Percentiles rank a stretch among this genome's conserved stretches.
Conservation (phyloP, 352 stramenopile species). For the Phytophthora pseudosyringae region DNA sequence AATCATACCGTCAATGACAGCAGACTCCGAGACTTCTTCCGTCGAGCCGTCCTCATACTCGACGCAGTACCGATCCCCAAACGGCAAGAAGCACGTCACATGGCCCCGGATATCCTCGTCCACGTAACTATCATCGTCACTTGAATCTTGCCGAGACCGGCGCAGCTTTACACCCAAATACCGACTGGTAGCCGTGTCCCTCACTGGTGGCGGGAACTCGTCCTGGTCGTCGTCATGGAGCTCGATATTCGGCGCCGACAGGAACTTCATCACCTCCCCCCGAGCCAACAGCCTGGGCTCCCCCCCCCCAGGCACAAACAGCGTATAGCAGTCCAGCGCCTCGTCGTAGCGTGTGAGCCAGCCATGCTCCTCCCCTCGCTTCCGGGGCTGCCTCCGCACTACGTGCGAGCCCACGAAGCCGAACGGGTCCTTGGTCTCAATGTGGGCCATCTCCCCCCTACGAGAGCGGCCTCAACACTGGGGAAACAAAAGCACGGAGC, state of each 20-base stretch:
- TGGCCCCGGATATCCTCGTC: slow-evolving; percentile 37
- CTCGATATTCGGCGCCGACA: slow-evolving; percentile 59
- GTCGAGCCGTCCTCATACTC: slow-evolving; percentile 56
- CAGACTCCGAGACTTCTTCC: slow-evolving; percentile 56
- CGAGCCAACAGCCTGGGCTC: slow-evolving; percentile 45
- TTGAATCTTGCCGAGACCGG: slow-evolving; percentile 17
- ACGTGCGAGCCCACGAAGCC: slow-evolving; percentile 71
- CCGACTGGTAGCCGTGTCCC: slow-evolving; percentile 53
- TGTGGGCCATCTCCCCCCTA: slow-evolving; percentile 36
- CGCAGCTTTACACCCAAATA: slow-evolving; percentile 58
- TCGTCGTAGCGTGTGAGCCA: slow-evolving; percentile 81
- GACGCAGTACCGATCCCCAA: slow-evolving; percentile 62
- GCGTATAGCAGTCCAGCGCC: slow-evolving; percentile 64
- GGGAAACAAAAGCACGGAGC: slow-evolving; percentile 6
- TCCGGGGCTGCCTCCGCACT: slow-evolving; percentile 39
- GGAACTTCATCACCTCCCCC: slow-evolving; percentile 69
- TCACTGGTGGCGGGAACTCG: slow-evolving; percentile 55
- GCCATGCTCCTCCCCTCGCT: slow-evolving; percentile 45
- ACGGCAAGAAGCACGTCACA: slow-evolving; percentile 68
- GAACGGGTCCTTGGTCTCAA: slow-evolving; percentile 65
- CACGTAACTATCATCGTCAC: neutral
- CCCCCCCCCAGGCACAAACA: slow-evolving; percentile 59
- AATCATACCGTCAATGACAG: slow-evolving; percentile 72
- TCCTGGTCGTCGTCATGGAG: slow-evolving; percentile 53
- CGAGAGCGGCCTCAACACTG: slow-evolving; percentile 10